Evolutionary conservation across 2,329 filamentous ascomycete species (phyloP), one percentile per base, ranked within the genome.

Genomic region (Hymenoscyphus scutula): DNA sequence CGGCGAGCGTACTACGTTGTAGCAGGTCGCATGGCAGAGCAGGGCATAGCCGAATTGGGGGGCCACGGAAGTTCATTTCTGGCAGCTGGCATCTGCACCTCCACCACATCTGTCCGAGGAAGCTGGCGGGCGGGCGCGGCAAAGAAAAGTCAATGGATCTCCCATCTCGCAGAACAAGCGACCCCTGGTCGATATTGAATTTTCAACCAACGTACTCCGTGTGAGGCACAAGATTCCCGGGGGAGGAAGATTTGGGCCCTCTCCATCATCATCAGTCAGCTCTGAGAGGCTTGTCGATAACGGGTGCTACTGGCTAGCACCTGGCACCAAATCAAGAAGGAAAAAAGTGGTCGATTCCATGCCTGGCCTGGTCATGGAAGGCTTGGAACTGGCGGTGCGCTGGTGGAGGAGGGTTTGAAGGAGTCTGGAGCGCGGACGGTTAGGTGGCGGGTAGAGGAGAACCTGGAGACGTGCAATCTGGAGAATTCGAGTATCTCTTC

Each of bases 71-170:
- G 45, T 10, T 29, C 11, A 17, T 38, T 27, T 58, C 54, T 56
- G 25, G 58, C 19, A 37, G 32, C 58, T 60, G 58, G 56, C 30
- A 58, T 58, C 56, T 59, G 58, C 29, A 59, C 53, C 58, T 37
- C 58, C 27, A 54, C 58, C 41, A 59, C 45, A 54, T 53, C 45
- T 53, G 11, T 29, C 13, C 41, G n/a, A 48, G n/a, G 41, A 19
- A 23, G 19, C 29, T 15, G n/a, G n/a, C n/a, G n/a, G 53, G 29
- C 17, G 27, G 27, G 27, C 32, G 53, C 53, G 25, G 53, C 19
- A 19, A 34, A 34, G 32, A 55, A 48, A 23, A 19, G 5, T 48
- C 41, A 48, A 48, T 19, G n/a, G 41, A 48, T 48, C n/a, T 48
- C 41, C n/a, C 41, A 23, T 48, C 41, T 48, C n/a, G 41, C n/a